Conservation (phyloP, 2,329 filamentous ascomycete genomes). For the Huntiella moniliformis region DNA sequence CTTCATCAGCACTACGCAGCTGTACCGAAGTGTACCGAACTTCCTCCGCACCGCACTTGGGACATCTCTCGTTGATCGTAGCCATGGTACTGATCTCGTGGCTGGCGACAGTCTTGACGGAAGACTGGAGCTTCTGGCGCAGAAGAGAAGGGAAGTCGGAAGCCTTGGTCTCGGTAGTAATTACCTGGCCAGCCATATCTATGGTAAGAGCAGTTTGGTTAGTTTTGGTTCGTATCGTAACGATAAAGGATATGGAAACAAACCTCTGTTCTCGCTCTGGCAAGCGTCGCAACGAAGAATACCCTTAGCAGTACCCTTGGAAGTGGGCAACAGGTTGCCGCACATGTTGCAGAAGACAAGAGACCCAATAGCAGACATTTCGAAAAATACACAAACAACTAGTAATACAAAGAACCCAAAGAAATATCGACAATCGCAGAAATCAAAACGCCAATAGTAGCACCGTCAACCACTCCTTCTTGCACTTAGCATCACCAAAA, state of each 20-base stretch:
- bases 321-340: slow-evolving; percentile 71
- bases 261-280: slow-evolving; percentile 68
- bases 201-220: slow-evolving; percentile 4
- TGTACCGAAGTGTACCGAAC: slow-evolving; percentile 76
- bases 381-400: slow-evolving; percentile 12
- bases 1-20: slow-evolving; percentile 83
- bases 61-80: slow-evolving; percentile 48
- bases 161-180: slow-evolving; percentile 69
- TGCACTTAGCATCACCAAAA: not conserved
- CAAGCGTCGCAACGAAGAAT: slow-evolving; percentile 72
- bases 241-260: not conserved
- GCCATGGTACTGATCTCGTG: slow-evolving; percentile 61
- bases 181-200: slow-evolving; percentile 60
- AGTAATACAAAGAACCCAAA: not conserved
- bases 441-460: not conserved
- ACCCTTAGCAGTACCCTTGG: slow-evolving; percentile 56
- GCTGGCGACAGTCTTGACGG: slow-evolving; percentile 61
- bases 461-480: not conserved
- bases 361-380: slow-evolving; percentile 77
- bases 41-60: slow-evolving; percentile 62
- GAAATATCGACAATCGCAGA: not conserved
- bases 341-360: slow-evolving; percentile 87
- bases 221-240: slow-evolving; percentile 1
- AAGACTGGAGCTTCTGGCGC: slow-evolving; percentile 65
- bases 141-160: slow-evolving; percentile 82